Evolutionary conservation across 257 asterid genomes (phyloP).

Genomic region (Prunella vulgaris): DNA sequence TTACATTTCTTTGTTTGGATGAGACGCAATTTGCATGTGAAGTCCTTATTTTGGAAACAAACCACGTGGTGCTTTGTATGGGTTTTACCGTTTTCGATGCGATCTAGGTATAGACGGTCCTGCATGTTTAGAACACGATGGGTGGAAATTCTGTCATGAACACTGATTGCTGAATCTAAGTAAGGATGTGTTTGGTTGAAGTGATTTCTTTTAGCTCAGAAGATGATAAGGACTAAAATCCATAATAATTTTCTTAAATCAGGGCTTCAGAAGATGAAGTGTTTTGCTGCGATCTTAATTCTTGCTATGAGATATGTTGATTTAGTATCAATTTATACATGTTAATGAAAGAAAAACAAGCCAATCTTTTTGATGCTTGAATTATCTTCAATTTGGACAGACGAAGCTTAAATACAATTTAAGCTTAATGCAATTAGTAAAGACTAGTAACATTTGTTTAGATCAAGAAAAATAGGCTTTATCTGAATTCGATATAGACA

Average conservation of each 20-base stretch:
- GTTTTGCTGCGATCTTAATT: not conserved
- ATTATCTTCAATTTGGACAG: not conserved
- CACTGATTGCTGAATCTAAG: not conserved
- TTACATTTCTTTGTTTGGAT: not conserved
- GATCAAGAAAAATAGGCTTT: not conserved
- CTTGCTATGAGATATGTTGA: not conserved
- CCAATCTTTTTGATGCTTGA: not conserved
- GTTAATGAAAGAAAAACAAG: not conserved
- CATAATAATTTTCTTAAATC: not conserved
- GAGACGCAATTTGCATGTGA: conserved; percentile 17
- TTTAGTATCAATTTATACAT: not conserved
- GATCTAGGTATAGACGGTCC: not conserved
- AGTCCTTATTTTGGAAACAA: conserved; percentile 3
- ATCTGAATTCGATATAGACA: not conserved
- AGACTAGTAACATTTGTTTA: not conserved
- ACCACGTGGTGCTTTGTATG: conserved; percentile 26
- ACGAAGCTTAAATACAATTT: not conserved
- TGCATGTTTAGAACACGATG: not conserved
- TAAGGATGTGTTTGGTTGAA: not conserved
- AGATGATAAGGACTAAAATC: not conserved
- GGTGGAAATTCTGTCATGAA: not conserved
- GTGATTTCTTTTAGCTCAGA: not conserved
- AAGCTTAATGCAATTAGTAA: not conserved
- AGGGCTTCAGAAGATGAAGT: not conserved
- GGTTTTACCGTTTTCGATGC: not conserved